A percentile compares a stretch with the other conserved stretches of the same genome.
Evolutionary conservation across 768 basidiomycete species (phyloP).

Genomic region (Tricholoma furcatifolium): DNA sequence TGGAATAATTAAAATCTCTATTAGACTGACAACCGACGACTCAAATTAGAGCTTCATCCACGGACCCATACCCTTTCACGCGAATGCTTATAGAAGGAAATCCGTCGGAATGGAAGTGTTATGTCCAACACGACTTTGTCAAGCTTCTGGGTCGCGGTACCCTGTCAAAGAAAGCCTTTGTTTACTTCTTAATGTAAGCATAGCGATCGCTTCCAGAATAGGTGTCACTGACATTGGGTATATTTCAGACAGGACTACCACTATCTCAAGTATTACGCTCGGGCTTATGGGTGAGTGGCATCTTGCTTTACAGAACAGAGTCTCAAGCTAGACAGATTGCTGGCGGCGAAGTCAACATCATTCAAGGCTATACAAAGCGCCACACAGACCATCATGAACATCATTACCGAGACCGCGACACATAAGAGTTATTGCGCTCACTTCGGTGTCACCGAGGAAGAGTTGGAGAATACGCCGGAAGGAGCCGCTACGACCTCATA

Average conservation of each 20-base stretch:
- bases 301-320: not conserved
- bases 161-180: slow-evolving; percentile 61
- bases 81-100: slow-evolving; percentile 60
- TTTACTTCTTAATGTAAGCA: slow-evolving; percentile 81
- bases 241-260: slow-evolving; percentile 73
- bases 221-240: not conserved
- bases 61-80: slow-evolving; percentile 69
- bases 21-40: not conserved
- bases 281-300: slow-evolving; percentile 64
- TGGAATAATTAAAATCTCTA: not conserved
- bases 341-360: slow-evolving; percentile 73
- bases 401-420: slow-evolving; percentile 68
- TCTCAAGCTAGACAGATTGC: slow-evolving; percentile 43
- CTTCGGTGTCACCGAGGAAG: slow-evolving; percentile 64
- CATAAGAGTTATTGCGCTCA: slow-evolving; percentile 70
- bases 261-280: slow-evolving; percentile 80
- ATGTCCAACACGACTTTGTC: slow-evolving; percentile 86
- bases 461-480: slow-evolving; percentile 64
- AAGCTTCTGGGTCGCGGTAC: slow-evolving; percentile 70
- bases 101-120: slow-evolving; percentile 60
- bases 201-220: not conserved
- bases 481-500: slow-evolving; percentile 79
- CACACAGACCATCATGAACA: slow-evolving; percentile 58
- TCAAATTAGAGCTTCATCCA: slow-evolving; percentile 47
- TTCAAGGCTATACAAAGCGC: slow-evolving; percentile 64